Conservation (phyloP, 352 stramenopile species). For the Pythium biforme region DNA sequence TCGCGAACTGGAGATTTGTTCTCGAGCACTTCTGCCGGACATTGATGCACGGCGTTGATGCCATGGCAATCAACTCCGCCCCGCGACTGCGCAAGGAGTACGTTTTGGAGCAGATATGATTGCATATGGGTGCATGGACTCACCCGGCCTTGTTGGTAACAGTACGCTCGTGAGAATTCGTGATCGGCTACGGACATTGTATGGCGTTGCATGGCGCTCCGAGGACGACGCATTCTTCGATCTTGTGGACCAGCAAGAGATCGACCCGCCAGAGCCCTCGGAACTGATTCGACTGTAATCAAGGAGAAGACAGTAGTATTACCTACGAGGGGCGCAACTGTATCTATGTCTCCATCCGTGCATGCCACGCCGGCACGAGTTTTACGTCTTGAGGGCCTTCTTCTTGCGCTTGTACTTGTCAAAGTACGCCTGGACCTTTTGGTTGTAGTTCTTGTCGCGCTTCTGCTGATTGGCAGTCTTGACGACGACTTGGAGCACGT, state of each 20-base stretch:
- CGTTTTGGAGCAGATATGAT: background rate
- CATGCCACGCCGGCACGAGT: background rate
- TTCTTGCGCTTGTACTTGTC: conserved; percentile 97
- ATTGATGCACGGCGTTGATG: conserved; percentile 15
- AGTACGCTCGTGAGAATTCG: conserved; percentile 66
- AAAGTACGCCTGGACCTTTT: conserved; percentile 94
- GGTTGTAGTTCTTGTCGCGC: conserved; percentile 97
- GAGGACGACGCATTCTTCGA: conserved; percentile 53
- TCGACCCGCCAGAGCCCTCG: conserved; percentile 13
- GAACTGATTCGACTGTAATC: conserved; percentile 18
- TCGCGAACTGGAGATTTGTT: conserved; percentile 28
- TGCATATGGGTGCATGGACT: too few relatives aligned
- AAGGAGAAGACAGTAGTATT: conserved; percentile 7
- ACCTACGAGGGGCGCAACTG: background rate
- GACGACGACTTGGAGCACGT: conserved; percentile 98
- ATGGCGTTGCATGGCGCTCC: conserved; percentile 46
- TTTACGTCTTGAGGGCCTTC: conserved; percentile 90
- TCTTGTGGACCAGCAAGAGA: conserved; percentile 23
- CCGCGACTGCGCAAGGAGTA: conserved; percentile 26
- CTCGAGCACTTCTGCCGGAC: conserved; percentile 28
- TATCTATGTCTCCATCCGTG: background rate
- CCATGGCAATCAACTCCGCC: background rate
- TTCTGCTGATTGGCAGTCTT: conserved; percentile 99
- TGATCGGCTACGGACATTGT: conserved; percentile 52
- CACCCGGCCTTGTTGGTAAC: background rate